These are phyloP conservation scores for Calonectria pseudoturangicola DNA, from an alignment of 2,329 filamentous ascomycete genomes.

Conservation along the genomic window DNA sequence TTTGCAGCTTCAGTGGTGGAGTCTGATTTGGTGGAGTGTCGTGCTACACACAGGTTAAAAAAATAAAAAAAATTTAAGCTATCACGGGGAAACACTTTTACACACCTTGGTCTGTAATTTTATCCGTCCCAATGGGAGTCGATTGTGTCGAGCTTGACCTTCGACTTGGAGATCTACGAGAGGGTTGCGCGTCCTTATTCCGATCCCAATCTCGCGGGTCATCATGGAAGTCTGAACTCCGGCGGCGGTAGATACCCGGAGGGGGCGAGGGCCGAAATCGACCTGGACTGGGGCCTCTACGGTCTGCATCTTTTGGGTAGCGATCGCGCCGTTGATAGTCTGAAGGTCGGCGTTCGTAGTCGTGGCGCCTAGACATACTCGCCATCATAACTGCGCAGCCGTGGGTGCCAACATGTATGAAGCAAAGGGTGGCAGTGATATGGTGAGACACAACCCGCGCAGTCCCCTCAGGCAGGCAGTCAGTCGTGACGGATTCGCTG, in stretches of 20 bases:
- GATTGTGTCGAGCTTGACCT: conserved; percentile 31
- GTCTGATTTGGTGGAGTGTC: conserved; percentile 26
- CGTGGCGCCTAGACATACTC: conserved; percentile 41
- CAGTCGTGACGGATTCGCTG: conserved; percentile 1
- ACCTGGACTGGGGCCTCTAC: conserved; percentile 40
- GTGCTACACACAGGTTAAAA: conserved; percentile 31
- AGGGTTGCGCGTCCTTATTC: neutral
- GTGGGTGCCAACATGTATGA: conserved; percentile 44
- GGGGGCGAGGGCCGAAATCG: conserved; percentile 37
- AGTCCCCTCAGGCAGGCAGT: conserved; percentile 11
- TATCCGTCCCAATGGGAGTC: conserved; percentile 29
- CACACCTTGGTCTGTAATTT: conserved; percentile 45
- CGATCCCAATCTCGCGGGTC: conserved; percentile 40
- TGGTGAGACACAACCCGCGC: conserved; percentile 23
- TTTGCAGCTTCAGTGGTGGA: conserved; percentile 2
- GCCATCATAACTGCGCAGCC: conserved; percentile 44
- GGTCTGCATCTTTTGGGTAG: conserved; percentile 32
- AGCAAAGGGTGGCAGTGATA: neutral
- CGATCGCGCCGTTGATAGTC: conserved; percentile 32
- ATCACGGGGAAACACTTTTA: neutral
- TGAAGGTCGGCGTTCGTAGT: conserved; percentile 29
- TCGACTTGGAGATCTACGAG: conserved; percentile 8
- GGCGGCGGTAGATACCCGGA: conserved; percentile 27
- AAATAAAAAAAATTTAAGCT: neutral
- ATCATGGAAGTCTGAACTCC: conserved; percentile 38